Conservation (phyloP, 2,329 filamentous ascomycete species). For the Aspergillus glaucus region DNA sequence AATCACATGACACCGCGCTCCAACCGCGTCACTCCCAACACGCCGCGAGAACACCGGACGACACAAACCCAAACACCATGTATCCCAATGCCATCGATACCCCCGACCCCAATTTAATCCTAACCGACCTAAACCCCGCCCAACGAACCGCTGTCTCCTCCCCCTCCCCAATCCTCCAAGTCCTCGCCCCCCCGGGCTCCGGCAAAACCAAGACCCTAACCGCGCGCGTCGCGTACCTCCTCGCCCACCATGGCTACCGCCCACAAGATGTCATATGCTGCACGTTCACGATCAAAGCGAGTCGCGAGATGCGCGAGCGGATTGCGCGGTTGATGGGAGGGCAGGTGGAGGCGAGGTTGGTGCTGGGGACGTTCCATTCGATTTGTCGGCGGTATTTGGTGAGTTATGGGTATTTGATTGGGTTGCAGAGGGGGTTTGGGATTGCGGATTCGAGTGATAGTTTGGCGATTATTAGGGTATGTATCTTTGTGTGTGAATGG, state of each 20-base stretch:
- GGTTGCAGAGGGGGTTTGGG: slow-evolving; percentile 73
- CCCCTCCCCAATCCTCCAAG: slow-evolving; percentile 53
- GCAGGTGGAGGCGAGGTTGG: slow-evolving; percentile 65
- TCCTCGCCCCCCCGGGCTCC: slow-evolving; percentile 59
- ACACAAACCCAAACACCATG: slow-evolving; percentile 2
- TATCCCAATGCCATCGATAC: slow-evolving; percentile 4
- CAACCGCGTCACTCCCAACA: slow-evolving; percentile 11
- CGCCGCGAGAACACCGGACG: background rate
- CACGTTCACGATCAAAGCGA: slow-evolving; percentile 95
- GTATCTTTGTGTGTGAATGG: background rate
- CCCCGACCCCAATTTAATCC: slow-evolving; percentile 45
- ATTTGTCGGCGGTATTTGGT: slow-evolving; percentile 80
- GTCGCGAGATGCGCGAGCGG: slow-evolving; percentile 85
- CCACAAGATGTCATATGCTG: slow-evolving; percentile 90
- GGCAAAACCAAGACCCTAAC: slow-evolving; percentile 96
- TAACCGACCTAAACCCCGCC: slow-evolving; percentile 58
- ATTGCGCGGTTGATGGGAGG: slow-evolving; percentile 76
- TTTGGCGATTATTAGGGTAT: slow-evolving; percentile 62
- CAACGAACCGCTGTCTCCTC: slow-evolving; percentile 61
- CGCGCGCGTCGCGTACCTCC: slow-evolving; percentile 81
- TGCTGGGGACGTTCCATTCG: slow-evolving; percentile 92
- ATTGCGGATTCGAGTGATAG: slow-evolving; percentile 84
- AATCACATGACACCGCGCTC: slow-evolving; percentile 25
- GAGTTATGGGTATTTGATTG: slow-evolving; percentile 77
- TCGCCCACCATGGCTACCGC: slow-evolving; percentile 63